These are phyloP conservation scores for Colletotrichum tropicicola DNA, from an alignment of 2,329 filamentous ascomycete genomes.

Conservation along the genomic window DNA sequence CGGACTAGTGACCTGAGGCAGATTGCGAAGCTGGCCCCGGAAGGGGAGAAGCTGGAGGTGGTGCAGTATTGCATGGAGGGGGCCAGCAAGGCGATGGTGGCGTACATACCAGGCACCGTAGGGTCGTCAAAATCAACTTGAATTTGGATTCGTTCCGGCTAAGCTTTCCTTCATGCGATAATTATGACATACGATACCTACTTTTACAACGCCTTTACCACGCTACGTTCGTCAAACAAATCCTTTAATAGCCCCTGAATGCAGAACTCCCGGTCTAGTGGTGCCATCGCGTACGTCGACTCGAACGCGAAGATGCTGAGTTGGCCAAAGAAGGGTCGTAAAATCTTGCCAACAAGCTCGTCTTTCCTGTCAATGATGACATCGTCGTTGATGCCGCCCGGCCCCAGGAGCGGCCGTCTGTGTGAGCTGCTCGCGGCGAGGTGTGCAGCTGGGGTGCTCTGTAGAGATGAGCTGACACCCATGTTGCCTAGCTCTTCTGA, in stretches of 20 bases:
- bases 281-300: constrained; percentile 86
- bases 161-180: background rate
- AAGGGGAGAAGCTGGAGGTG: constrained; percentile 70
- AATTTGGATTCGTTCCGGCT: background rate
- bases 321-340: constrained; percentile 90
- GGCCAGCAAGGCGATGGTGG: constrained; percentile 84
- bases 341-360: constrained; percentile 77
- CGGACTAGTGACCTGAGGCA: constrained; percentile 85
- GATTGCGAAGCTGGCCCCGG: constrained; percentile 67
- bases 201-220: constrained; percentile 65
- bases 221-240: constrained; percentile 80
- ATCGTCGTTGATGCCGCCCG: constrained; percentile 63
- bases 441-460: constrained; percentile 48
- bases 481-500: constrained; percentile 75
- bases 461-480: constrained; percentile 40
- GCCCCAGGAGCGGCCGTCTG: constrained; percentile 60
- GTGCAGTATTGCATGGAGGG: constrained; percentile 93
- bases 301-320: constrained; percentile 95
- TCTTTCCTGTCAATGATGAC: constrained; percentile 68
- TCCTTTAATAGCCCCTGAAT: constrained; percentile 73
- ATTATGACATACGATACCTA: background rate
- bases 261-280: constrained; percentile 72
- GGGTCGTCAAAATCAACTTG: background rate
- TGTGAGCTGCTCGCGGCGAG: constrained; percentile 44
- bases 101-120: constrained; percentile 59